Percentiles rank a stretch among this genome's conserved stretches.
Evolutionary conservation across 306 rosid genomes (phyloP).

Genomic region (Prunus davidiana): DNA sequence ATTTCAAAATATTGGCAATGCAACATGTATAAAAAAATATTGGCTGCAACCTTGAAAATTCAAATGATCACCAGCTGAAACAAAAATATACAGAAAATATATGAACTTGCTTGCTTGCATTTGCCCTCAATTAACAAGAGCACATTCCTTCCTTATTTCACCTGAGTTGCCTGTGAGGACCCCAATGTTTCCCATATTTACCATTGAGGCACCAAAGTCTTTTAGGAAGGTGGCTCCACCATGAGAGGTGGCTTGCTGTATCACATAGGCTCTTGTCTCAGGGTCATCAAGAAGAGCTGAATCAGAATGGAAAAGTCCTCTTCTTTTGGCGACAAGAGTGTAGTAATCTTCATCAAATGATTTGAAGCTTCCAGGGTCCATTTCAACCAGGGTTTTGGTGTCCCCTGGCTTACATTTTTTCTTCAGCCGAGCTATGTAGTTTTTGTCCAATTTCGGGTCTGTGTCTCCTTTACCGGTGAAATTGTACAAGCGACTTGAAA

Average conservation of each 20-base stretch:
- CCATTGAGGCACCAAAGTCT: conserved; percentile 40
- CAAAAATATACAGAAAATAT: not conserved
- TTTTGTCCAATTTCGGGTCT: conserved; percentile 37
- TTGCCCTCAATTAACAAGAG: conserved; percentile 13
- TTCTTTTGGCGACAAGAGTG: conserved; percentile 30
- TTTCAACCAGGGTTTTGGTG: conserved; percentile 25
- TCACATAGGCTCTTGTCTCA: conserved; percentile 31
- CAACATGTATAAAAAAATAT: too few relatives aligned
- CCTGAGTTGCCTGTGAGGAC: conserved; percentile 44
- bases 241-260: conserved; percentile 8
- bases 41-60: not conserved
- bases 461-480: conserved; percentile 39
- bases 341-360: conserved; percentile 32
- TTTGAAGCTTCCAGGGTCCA: conserved; percentile 55
- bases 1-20: not conserved
- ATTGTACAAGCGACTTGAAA: conserved; percentile 35
- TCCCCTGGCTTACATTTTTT: conserved; percentile 29
- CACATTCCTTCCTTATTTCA: conserved; percentile 31
- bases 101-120: not conserved
- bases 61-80: not conserved
- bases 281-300: conserved; percentile 37
- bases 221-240: conserved; percentile 22
- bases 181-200: conserved; percentile 35
- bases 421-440: conserved; percentile 27
- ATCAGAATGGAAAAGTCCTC: conserved; percentile 46